Base-by-base conservation (phyloP, 306 rosid species). In the Quercus agrifolia region DNA sequence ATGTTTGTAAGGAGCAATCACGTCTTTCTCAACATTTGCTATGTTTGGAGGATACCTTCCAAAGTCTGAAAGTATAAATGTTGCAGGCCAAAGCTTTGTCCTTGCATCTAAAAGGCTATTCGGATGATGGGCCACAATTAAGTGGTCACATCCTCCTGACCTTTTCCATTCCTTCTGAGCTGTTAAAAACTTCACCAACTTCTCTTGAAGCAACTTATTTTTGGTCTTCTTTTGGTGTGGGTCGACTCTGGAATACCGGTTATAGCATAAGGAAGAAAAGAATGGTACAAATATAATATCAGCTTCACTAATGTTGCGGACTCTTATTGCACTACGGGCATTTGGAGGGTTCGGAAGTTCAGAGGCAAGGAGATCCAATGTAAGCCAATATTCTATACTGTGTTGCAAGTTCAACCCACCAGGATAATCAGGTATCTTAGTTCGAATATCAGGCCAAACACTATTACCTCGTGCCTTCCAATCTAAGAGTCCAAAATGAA, bases 381-480 rank as follows among this genome's bases (percentile, higher is more conserved):
- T 89, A 14, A 93, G 92, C 98, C 98, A 93, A 82, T 84, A 91
- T 44, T 91, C 98, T 84, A 93, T 91, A 23, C 98, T 93, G 71
- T 93, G 98, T 55, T 93, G 98, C 68, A 88, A 63, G 79, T 91
- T 89, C 86, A 93, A 87, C 27, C 90, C 96, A 17, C 97, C 97
- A 2, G 98, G 98, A 61, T 93, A 87, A 27, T 28, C n/a, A 9
- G 94, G 98, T 21, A 85, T 4, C 52, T 78, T 74, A 0, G 57
- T 58, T 35, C 11, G 90, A 44, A 91, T 59, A 84, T 93, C 94
- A 8, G 97, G 98, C 94, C 94, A 93, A 68, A 91, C 89, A 10
- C 58, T 76, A 15, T 30, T 68, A 2, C 80, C 90, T 25, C 84
- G 30, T 4, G 84, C 76, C 75, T 85, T 82, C 96, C 94, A 91